phyloP scores from a whole-genome alignment of 139 green algal species.

The Edaphochlamys debaryana region DNA sequence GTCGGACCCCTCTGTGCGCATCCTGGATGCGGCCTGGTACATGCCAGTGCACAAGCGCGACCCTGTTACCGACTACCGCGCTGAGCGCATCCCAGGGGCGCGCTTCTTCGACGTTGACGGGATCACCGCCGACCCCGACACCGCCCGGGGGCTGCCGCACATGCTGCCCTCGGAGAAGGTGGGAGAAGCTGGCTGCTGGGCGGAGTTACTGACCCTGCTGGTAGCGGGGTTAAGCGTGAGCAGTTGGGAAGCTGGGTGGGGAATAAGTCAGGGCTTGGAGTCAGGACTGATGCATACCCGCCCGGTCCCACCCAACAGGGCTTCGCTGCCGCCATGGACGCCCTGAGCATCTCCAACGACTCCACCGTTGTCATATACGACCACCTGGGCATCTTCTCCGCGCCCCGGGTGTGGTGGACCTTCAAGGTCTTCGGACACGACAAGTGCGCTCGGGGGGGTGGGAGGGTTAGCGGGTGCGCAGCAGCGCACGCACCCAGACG shows the following conservation, averaged over 20 bases:
- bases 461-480: too few species aligned
- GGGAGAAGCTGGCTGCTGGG: constrained; percentile 59
- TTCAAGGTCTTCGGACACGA: constrained; percentile 87
- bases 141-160: constrained; percentile 67
- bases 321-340: constrained; percentile 89
- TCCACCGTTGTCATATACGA: constrained; percentile 93
- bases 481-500: too few species aligned
- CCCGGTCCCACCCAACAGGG: too few species aligned
- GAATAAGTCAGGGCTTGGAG: too few species aligned
- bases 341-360: constrained; percentile 77
- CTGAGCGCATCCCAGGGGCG: constrained; percentile 74
- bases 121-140: constrained; percentile 30
- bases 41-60: constrained; percentile 55
- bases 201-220: too few species aligned
- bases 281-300: too few species aligned
- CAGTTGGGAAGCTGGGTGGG: too few species aligned
- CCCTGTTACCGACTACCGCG: constrained; percentile 66
- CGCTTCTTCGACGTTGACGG: constrained; percentile 77
- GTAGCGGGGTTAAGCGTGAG: too few species aligned
- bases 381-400: constrained; percentile 86
- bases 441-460: constrained; percentile 40
- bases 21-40: constrained; percentile 87
- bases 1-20: constrained; percentile 51
- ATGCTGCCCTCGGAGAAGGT: constrained; percentile 74
- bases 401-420: constrained; percentile 92